Evolutionary conservation across 2,329 filamentous ascomycete species (phyloP), one percentile per base, ranked within the genome.

Genomic region (Nigrograna mackinnonii): DNA sequence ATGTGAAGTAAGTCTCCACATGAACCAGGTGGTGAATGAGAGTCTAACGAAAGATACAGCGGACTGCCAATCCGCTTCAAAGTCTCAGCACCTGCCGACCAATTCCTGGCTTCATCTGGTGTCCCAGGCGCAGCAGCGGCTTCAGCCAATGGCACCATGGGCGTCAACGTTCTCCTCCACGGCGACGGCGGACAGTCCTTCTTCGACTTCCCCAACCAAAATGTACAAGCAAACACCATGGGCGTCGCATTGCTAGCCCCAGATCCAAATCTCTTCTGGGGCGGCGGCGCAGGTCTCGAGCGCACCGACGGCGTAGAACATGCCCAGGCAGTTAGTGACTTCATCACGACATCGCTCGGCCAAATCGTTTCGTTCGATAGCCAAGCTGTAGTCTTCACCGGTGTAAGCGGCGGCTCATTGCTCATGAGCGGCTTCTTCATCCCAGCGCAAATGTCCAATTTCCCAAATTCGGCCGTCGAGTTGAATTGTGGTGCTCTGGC

Each of bases 171-270:
- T 12, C 72, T 83, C 24, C 72, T 83, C 3, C 80, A 83, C 57
- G 79, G 79, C 37, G 80, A 83, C 55, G 79, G 80, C 31, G 80
- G 80, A 5, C 76, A 80, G 52, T 79, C 76, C 11, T 81, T 80
- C 70, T 78, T 79, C 61, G 77, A 79, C 56, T 79, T 80, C 64
- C 78, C 78, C 24, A 80, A 80, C 60, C 75, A 80, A 51, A 73
- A 70, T 14, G 74, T 80, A 9, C 74, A 76, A 41, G 58, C 65
- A 37, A 74, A 74, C 48, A 72, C 78, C 22, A 77, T 78, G 59
- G 78, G 78, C 46, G 76, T 79, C 7, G 77, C 69, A 6, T 63
- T 80, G 2, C 73, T 83, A 11, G 77, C 80, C 0, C 80, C 80
- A 5, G 71, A 81, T 57, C 58, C 67, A 40, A 75, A 67, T 46